phyloP scores from a whole-genome alignment of 177 flowering plant species.

The Vitis hybrid region DNA sequence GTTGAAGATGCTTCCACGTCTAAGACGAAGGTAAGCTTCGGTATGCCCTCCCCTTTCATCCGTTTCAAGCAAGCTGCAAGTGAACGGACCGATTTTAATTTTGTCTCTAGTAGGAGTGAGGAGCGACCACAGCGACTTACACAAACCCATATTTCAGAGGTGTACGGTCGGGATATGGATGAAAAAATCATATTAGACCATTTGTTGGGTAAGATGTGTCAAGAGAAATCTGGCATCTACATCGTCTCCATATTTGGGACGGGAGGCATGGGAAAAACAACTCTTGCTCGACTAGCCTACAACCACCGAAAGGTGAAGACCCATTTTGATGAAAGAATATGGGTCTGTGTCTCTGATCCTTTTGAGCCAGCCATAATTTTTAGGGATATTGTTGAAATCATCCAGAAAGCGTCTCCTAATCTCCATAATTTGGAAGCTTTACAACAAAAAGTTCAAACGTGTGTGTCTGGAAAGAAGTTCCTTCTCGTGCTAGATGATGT shows the following conservation, averaged over 20 bases:
- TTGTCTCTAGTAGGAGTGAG: neutral
- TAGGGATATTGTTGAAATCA: constrained; percentile 3
- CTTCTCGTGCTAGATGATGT: constrained; percentile 13
- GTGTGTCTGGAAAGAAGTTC: neutral
- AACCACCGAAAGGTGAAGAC: constrained; percentile 5
- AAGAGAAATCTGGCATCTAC: neutral
- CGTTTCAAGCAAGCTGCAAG: neutral
- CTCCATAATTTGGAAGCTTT: neutral
- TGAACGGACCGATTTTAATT: neutral
- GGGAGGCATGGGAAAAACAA: constrained; percentile 31
- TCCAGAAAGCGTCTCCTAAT: neutral
- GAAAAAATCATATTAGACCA: neutral
- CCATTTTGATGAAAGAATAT: constrained; percentile 15
- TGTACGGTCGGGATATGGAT: constrained; percentile 13
- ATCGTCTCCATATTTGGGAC: constrained; percentile 30
- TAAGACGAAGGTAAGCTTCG: constrained; percentile 3
- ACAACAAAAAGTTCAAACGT: neutral
- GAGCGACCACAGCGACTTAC: neutral
- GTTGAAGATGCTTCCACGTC: neutral
- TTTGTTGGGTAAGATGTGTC: constrained; percentile 5
- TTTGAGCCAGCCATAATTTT: constrained; percentile 4
- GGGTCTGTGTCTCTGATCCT: constrained; percentile 17
- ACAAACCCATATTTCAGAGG: neutral
- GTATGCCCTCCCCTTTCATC: neutral
- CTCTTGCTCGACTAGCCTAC: neutral